Evolutionary conservation across 1,284 basidiomycete genomes (phyloP).

Genomic region (Ceratobasidium sp.): DNA sequence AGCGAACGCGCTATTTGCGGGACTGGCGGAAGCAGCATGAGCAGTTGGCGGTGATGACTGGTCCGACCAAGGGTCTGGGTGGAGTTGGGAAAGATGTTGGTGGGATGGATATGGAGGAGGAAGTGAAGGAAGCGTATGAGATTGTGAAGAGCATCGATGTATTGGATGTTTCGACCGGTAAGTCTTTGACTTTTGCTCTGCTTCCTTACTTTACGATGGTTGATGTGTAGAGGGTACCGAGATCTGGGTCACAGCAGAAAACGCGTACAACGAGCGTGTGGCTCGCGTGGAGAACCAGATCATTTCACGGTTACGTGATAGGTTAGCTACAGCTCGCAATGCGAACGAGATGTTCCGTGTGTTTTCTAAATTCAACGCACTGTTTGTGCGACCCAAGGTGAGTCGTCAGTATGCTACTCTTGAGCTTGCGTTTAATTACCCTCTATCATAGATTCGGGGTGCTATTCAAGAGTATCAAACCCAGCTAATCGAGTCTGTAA

Average conservation of each 20-base stretch:
- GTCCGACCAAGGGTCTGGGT: conserved; percentile 88
- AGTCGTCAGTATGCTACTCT: conserved; percentile 47
- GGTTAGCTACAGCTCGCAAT: conserved; percentile 95
- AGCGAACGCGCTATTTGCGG: conserved; percentile 87
- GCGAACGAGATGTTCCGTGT: conserved; percentile 99
- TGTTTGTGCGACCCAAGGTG: conserved; percentile 98
- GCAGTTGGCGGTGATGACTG: conserved; percentile 97
- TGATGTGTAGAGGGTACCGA: conserved; percentile 88
- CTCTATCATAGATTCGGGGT: conserved; percentile 80
- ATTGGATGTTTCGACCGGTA: conserved; percentile 90
- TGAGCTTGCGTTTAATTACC: conserved; percentile 6
- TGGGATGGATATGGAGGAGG: conserved; percentile 96
- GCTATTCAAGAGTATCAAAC: conserved; percentile 99
- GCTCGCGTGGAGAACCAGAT: conserved; percentile 98
- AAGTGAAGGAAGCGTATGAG: conserved; percentile 95
- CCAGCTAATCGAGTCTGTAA: conserved; percentile 96
- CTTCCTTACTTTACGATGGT: neutral
- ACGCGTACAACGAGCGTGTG: conserved; percentile 97
- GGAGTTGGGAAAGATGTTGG: conserved; percentile 79
- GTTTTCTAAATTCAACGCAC: conserved; percentile 97
- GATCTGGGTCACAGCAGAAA: conserved; percentile 97
- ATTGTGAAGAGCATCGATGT: conserved; percentile 97
- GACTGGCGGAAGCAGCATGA: conserved; percentile 98
- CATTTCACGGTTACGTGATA: conserved; percentile 91
- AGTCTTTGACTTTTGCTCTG: conserved; percentile 53